A percentile compares a stretch with the other conserved stretches of the same genome.
These are phyloP conservation scores for Eimeria sp. DNA, from an alignment of 169 alveolate genomes.

Conservation along the genomic window DNA sequence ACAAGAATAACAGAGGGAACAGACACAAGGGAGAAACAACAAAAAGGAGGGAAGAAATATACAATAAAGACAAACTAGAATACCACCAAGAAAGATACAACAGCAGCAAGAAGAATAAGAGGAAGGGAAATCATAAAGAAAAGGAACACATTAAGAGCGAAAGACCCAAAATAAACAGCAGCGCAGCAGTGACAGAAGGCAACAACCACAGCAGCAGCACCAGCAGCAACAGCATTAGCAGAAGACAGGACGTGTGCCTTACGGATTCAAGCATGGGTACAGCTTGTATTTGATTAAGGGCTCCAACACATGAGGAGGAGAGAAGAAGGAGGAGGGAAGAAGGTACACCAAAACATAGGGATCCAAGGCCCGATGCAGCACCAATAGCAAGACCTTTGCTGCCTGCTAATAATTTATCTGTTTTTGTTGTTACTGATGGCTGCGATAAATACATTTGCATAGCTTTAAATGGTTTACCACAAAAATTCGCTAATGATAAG, in stretches of 20 bases:
- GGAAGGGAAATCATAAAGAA: neutral
- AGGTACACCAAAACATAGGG: conserved; percentile 77
- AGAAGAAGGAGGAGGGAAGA: conserved; percentile 66
- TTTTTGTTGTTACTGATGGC: neutral
- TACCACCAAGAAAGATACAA: neutral
- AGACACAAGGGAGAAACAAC: neutral
- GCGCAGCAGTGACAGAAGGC: neutral
- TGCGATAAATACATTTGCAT: conserved; percentile 34
- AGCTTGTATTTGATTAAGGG: conserved; percentile 83
- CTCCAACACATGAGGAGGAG: conserved; percentile 79
- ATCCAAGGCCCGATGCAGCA: conserved; percentile 72
- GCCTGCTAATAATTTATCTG: conserved; percentile 62
- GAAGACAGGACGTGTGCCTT: neutral
- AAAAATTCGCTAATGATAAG: conserved; percentile 60
- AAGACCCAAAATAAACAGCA: neutral
- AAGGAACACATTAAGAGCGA: neutral
- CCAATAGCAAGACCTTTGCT: conserved; percentile 45
- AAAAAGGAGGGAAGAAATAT: too few relatives aligned
- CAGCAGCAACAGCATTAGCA: too few relatives aligned
- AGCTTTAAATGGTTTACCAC: conserved; percentile 79
- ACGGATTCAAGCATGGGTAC: conserved; percentile 82
- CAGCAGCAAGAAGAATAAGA: neutral
- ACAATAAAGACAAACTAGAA: too few relatives aligned
- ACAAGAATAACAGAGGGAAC: neutral
- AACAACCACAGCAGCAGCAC: neutral